Evolutionary conservation across 768 basidiomycete species (phyloP).

Genomic region (Mycena floridula): DNA sequence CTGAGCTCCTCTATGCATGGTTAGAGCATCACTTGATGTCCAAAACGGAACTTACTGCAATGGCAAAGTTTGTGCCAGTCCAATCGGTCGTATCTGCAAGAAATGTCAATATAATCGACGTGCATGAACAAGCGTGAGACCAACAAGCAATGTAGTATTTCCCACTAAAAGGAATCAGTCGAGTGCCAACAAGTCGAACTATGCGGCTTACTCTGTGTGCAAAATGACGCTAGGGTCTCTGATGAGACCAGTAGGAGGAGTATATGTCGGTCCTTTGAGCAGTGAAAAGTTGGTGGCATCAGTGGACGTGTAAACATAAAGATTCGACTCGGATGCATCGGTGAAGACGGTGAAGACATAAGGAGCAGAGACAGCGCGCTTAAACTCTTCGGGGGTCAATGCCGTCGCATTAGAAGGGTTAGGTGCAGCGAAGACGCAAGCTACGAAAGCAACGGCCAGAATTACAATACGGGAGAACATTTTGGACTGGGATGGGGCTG

Average conservation of each 20-base stretch:
- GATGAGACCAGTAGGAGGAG: constrained; percentile 27
- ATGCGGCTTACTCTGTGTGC: constrained; percentile 23
- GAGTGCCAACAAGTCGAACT: neutral
- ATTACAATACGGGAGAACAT: no score
- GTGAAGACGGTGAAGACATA: constrained; percentile 31
- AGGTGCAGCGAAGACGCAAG: no score
- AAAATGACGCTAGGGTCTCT: constrained; percentile 28
- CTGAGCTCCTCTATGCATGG: constrained; percentile 21
- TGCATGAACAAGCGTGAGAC: neutral
- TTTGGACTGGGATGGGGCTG: no score
- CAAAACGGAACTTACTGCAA: constrained; percentile 23
- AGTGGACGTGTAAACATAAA: constrained; percentile 27
- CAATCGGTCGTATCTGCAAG: constrained; percentile 27
- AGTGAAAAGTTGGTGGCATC: constrained; percentile 25
- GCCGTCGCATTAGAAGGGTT: no score
- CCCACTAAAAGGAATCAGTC: constrained; percentile 14
- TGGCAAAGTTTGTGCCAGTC: constrained; percentile 29
- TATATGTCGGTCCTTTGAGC: constrained; percentile 27
- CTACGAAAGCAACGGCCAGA: no score
- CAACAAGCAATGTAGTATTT: constrained; percentile 28
- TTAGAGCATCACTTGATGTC: no score
- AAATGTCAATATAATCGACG: neutral
- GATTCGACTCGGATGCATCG: constrained; percentile 26
- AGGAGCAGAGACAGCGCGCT: constrained; percentile 22
- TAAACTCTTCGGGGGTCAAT: constrained; percentile 23